Evolutionary conservation across 176 grass and related monocot species (phyloP).

Genomic region (Hsuehochloa calcarea): DNA sequence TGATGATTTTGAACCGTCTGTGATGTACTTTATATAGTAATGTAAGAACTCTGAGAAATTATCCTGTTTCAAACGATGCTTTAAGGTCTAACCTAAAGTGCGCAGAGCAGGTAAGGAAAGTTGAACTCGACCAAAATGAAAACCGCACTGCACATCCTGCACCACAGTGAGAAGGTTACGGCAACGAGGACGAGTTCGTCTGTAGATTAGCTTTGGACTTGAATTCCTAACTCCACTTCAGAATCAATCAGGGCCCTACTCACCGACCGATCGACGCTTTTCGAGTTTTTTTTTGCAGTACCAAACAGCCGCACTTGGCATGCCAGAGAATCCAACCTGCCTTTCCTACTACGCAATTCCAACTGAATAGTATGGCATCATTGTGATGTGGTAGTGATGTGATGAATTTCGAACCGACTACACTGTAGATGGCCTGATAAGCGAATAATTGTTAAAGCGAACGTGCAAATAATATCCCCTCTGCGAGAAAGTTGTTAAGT

Average conservation of each 20-base stretch:
- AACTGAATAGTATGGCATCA: neutral
- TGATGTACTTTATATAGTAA: too few relatives aligned
- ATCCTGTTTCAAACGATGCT: too few relatives aligned
- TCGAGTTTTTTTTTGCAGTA: neutral
- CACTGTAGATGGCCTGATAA: neutral
- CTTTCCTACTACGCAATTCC: conserved; percentile 24
- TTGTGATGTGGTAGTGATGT: too few relatives aligned
- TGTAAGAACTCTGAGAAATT: too few relatives aligned
- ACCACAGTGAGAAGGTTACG: neutral
- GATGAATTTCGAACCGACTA: too few relatives aligned
- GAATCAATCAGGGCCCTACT: neutral
- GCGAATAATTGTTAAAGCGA: neutral
- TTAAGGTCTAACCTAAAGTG: too few relatives aligned
- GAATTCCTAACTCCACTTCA: neutral
- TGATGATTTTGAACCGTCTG: too few relatives aligned
- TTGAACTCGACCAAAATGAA: neutral
- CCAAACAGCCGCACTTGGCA: neutral
- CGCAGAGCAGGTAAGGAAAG: neutral
- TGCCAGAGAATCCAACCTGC: neutral
- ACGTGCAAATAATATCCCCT: neutral
- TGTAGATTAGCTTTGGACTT: neutral
- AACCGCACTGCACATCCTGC: neutral
- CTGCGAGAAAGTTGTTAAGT: neutral
- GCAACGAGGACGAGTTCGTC: neutral
- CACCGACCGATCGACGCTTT: conserved; percentile 8